Evolutionary conservation across 2,329 filamentous ascomycete genomes (phyloP).

Genomic region (Venturia carpophila): DNA sequence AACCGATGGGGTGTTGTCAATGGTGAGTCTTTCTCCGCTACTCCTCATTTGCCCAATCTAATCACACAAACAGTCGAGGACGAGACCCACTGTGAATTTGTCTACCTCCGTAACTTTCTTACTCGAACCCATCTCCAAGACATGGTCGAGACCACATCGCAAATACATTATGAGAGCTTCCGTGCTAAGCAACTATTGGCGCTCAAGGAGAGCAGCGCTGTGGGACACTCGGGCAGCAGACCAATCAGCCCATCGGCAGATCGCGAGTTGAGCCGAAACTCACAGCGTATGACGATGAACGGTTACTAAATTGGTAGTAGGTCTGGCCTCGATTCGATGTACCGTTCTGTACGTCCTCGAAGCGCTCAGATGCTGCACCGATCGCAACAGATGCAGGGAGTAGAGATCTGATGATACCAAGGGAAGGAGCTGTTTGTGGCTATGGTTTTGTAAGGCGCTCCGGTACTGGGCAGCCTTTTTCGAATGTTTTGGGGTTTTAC

Average conservation of each 20-base stretch:
- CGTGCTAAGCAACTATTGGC: slow-evolving; percentile 97
- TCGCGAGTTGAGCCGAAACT: slow-evolving; percentile 91
- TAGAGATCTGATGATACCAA: slow-evolving; percentile 11
- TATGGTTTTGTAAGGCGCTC: slow-evolving; percentile 12
- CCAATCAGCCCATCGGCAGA: slow-evolving; percentile 95
- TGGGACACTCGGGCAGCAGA: slow-evolving; percentile 68
- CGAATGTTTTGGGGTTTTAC: not conserved
- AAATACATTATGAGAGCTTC: slow-evolving; percentile 99
- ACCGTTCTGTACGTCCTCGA: slow-evolving; percentile 1
- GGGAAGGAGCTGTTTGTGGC: not conserved
- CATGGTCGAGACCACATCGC: slow-evolving; percentile 96
- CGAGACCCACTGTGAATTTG: slow-evolving; percentile 98
- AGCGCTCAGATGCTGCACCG: slow-evolving; percentile 9
- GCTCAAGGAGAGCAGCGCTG: slow-evolving; percentile 94
- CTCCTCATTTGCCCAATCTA: slow-evolving; percentile 4
- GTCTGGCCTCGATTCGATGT: slow-evolving; percentile 14
- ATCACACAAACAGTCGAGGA: slow-evolving; percentile 62
- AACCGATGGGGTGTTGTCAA: slow-evolving; percentile 99
- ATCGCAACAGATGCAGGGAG: slow-evolving; percentile 8
- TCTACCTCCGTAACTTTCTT: slow-evolving; percentile 96
- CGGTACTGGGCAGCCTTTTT: not conserved
- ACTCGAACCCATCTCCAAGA: slow-evolving; percentile 98
- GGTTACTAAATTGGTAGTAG: slow-evolving; percentile 62
- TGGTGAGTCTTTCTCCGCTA: slow-evolving; percentile 25
- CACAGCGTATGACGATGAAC: slow-evolving; percentile 97